phyloP scores from a whole-genome alignment of 106 monocot genomes.

The Dendrobium officinale region DNA sequence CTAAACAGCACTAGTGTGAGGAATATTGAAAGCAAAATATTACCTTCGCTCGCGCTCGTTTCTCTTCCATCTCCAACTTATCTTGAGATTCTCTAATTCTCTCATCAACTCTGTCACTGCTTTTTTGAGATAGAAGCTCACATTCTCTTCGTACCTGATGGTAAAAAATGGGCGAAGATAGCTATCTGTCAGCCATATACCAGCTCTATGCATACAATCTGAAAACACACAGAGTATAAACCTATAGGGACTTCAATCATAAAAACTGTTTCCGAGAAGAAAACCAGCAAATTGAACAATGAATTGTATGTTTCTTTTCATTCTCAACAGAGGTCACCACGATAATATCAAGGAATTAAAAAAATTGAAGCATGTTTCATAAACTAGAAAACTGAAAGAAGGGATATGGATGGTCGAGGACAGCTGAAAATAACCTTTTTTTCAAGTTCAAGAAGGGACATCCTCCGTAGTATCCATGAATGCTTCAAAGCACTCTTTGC shows the following conservation, averaged over 20 bases:
- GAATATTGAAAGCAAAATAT: background rate
- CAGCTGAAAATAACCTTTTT: slow-evolving; percentile 38
- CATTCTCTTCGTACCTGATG: slow-evolving; percentile 67
- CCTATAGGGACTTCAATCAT: background rate
- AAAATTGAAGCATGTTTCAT: background rate
- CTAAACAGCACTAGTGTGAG: background rate
- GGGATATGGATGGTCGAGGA: background rate
- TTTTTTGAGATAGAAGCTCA: slow-evolving; percentile 38
- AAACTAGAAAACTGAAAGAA: background rate
- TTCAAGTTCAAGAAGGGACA: slow-evolving; percentile 68
- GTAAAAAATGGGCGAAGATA: background rate
- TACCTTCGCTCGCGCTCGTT: slow-evolving; percentile 53
- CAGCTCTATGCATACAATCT: background rate
- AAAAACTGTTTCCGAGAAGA: background rate
- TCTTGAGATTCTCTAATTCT: slow-evolving; percentile 23
- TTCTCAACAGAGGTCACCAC: background rate
- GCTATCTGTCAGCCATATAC: background rate
- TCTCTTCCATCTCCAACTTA: slow-evolving; percentile 33
- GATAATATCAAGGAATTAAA: background rate
- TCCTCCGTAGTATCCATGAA: slow-evolving; percentile 49
- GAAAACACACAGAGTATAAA: background rate
- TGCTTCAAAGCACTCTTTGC: slow-evolving; percentile 56
- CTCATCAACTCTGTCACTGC: slow-evolving; percentile 8
- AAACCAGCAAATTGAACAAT: background rate
- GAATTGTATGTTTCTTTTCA: background rate